Conservation (phyloP, 2,329 filamentous ascomycete species). For the Penicillium aurantiogriseum region DNA sequence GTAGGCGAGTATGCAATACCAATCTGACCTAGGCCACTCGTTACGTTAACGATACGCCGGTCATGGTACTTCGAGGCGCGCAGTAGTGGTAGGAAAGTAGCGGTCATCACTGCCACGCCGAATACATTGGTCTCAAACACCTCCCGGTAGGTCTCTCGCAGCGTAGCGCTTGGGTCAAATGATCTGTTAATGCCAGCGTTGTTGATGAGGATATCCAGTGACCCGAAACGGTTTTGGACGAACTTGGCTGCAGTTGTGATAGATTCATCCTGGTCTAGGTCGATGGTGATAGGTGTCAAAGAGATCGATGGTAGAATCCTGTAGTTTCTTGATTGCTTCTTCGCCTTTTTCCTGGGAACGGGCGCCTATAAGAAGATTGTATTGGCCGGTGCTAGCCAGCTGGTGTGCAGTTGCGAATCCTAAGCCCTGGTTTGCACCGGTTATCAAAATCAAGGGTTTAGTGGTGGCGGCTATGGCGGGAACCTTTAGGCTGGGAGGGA, state of each 20-base stretch:
- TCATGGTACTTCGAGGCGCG: constrained; percentile 9
- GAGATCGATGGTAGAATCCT: not conserved
- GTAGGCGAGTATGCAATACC: constrained; percentile 3
- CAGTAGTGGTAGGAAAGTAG: constrained; percentile 5
- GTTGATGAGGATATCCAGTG: not conserved
- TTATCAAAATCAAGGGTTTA: not conserved
- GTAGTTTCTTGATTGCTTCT: not conserved
- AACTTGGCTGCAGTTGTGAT: not conserved
- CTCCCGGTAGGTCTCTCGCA: not conserved
- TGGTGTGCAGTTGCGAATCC: not conserved
- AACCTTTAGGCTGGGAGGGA: not conserved
- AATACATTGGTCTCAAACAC: not conserved
- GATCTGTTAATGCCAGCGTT: not conserved
- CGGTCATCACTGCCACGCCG: not conserved
- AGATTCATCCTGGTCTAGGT: not conserved
- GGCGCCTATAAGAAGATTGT: not conserved
- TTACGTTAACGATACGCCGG: constrained; percentile 14
- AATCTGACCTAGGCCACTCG: constrained; percentile 7
- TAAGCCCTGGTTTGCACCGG: not conserved
- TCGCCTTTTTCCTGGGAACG: not conserved
- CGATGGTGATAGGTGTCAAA: not conserved
- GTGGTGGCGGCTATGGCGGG: not conserved
- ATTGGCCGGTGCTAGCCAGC: not conserved
- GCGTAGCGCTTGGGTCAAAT: not conserved
- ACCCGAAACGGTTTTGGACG: not conserved